phyloP scores from a whole-genome alignment of 106 monocot species.

The Dactylorhiza incarnata region DNA sequence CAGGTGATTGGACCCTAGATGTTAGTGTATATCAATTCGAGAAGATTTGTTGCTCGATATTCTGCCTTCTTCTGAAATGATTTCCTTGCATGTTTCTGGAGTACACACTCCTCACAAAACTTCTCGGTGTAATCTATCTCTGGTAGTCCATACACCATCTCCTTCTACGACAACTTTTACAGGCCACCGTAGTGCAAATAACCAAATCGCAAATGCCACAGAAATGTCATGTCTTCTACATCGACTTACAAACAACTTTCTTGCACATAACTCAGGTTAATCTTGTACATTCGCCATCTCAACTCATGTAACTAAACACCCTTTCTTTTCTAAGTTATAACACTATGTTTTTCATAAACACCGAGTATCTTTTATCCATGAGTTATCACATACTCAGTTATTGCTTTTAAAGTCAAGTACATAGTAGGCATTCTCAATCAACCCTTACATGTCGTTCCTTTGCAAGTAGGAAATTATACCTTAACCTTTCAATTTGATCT shows the following conservation, averaged over 20 bases:
- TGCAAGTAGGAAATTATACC: constrained; percentile 2
- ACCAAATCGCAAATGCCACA: background rate
- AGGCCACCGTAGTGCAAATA: background rate
- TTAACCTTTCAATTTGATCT: constrained; percentile 2
- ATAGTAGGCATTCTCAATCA: constrained; percentile 8
- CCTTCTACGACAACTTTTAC: too few species aligned
- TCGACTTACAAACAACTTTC: background rate
- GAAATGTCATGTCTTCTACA: background rate
- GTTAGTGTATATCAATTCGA: background rate
- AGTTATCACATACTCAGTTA: background rate
- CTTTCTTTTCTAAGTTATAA: background rate
- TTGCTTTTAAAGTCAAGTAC: background rate
- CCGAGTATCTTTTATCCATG: too few species aligned
- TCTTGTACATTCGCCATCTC: background rate
- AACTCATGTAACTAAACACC: background rate
- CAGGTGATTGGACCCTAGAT: background rate
- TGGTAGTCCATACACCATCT: too few species aligned
- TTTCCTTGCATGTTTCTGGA: too few species aligned
- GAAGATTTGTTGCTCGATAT: background rate
- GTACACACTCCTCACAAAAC: too few species aligned
- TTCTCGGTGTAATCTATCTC: too few species aligned
- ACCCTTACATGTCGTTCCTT: background rate
- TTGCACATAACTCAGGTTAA: background rate
- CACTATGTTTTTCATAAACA: too few species aligned
- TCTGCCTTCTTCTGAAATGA: background rate